Conservation (phyloP, 2,329 filamentous ascomycete species). For the Ophiostoma australiae region DNA sequence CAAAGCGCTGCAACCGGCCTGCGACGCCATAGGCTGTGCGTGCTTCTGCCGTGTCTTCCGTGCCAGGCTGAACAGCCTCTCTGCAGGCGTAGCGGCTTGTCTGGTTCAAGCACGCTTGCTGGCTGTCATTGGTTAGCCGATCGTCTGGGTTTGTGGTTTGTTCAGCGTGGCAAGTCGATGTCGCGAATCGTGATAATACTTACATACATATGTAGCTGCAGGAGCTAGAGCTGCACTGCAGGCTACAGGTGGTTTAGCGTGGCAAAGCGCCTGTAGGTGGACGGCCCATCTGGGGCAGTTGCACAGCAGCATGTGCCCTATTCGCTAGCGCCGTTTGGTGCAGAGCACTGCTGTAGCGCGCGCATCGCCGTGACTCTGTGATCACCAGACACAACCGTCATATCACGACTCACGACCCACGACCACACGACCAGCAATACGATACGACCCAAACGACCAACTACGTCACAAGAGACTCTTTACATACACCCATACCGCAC, state of each 20-base stretch:
- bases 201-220: background rate
- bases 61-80: conserved; percentile 18
- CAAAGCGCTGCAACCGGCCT: background rate
- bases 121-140: background rate
- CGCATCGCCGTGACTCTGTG: background rate
- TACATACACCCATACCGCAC: background rate
- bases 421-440: background rate
- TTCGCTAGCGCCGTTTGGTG: background rate
- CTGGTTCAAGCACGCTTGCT: background rate
- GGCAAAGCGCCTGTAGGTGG: background rate
- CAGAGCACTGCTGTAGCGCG: conserved; percentile 7
- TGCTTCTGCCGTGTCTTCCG: background rate
- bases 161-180: conserved; percentile 13
- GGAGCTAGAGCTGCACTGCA: background rate
- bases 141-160: background rate
- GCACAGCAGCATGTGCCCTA: background rate
- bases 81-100: background rate
- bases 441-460: background rate
- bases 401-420: background rate
- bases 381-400: background rate
- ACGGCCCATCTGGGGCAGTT: background rate
- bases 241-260: background rate
- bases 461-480: background rate
- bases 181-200: background rate
- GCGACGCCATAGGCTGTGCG: background rate